Evolutionary conservation across 768 basidiomycete species (phyloP).

Genomic region (Flagelloscypha sp.): DNA sequence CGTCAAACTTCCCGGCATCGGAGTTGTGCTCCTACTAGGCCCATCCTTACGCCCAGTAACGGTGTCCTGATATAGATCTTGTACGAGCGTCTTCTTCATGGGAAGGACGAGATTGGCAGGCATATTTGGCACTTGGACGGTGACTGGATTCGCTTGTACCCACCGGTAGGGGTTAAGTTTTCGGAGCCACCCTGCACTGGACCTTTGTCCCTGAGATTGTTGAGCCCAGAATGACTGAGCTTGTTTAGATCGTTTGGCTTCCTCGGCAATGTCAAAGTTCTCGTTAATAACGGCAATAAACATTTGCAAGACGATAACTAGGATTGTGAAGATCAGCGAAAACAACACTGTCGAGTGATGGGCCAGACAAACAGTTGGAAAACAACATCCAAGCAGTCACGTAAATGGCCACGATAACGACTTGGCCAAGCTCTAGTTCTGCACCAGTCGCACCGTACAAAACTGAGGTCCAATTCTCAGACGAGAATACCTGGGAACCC

Average conservation of each 20-base stretch:
- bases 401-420: slow-evolving; percentile 63
- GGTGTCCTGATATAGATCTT: slow-evolving; percentile 40
- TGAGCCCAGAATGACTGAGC: slow-evolving; percentile 59
- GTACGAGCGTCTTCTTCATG: slow-evolving; percentile 68
- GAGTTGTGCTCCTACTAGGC: no score
- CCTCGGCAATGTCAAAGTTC: slow-evolving; percentile 90
- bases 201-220: slow-evolving; percentile 38
- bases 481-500: slow-evolving; percentile 86
- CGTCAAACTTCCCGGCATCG: no score
- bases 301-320: slow-evolving; percentile 89
- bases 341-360: slow-evolving; percentile 9
- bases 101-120: slow-evolving; percentile 72
- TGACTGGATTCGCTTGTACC: slow-evolving; percentile 65
- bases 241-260: slow-evolving; percentile 78
- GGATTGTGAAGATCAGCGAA: slow-evolving; percentile 3
- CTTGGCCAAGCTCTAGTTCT: slow-evolving; percentile 60
- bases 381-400: slow-evolving; percentile 82
- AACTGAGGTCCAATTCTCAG: slow-evolving; percentile 89
- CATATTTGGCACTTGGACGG: slow-evolving; percentile 59
- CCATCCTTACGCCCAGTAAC: slow-evolving; percentile 17
- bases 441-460: slow-evolving; percentile 55
- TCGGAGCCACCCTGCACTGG: slow-evolving; percentile 55
- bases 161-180: slow-evolving; percentile 81
- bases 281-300: slow-evolving; percentile 97
- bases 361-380: slow-evolving; percentile 65